Percentiles rank a stretch among this genome's conserved stretches.
phyloP scores from a whole-genome alignment of 2,329 filamentous ascomycete species.

The Exophiala sp. region DNA sequence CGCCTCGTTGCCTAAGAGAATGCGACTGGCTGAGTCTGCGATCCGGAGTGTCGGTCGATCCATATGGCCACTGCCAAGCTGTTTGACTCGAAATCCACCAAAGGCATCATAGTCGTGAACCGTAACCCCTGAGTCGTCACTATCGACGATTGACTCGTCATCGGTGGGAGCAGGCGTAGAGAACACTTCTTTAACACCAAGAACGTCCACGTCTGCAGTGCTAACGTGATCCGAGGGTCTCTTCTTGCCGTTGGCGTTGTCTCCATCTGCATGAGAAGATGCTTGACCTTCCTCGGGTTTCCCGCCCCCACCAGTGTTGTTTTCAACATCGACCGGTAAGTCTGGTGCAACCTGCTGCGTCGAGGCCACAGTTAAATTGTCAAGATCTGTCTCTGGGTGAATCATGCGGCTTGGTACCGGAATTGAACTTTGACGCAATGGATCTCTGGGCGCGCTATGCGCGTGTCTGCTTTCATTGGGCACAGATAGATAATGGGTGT shows the following conservation, averaged over 20 bases:
- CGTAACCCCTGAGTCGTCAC: slow-evolving; percentile 5
- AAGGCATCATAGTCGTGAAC: slow-evolving; percentile 18
- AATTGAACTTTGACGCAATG: slow-evolving; percentile 17
- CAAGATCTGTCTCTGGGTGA: not conserved
- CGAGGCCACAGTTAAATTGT: not conserved
- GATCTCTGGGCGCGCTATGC: not conserved
- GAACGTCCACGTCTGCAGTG: not conserved
- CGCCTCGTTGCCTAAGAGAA: slow-evolving; percentile 14
- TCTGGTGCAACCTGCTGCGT: not conserved
- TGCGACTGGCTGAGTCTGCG: slow-evolving; percentile 20
- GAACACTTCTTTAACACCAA: slow-evolving; percentile 14
- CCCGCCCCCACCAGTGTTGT: not conserved
- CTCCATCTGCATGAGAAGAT: not conserved
- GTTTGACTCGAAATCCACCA: slow-evolving; percentile 21
- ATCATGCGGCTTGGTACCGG: slow-evolving; percentile 9
- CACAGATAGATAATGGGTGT: not conserved
- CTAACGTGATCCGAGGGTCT: not conserved
- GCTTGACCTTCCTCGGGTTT: no score
- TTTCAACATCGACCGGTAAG: no score
- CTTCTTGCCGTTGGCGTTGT: not conserved
- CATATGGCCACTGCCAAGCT: slow-evolving; percentile 5
- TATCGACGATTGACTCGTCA: slow-evolving; percentile 4
- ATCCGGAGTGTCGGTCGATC: slow-evolving; percentile 24
- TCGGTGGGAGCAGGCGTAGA: slow-evolving; percentile 9
- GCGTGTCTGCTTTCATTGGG: not conserved